Percentiles rank a stretch among this genome's conserved stretches.
Conservation (phyloP, 345 rosid species). For the Linum usitatissimum region DNA sequence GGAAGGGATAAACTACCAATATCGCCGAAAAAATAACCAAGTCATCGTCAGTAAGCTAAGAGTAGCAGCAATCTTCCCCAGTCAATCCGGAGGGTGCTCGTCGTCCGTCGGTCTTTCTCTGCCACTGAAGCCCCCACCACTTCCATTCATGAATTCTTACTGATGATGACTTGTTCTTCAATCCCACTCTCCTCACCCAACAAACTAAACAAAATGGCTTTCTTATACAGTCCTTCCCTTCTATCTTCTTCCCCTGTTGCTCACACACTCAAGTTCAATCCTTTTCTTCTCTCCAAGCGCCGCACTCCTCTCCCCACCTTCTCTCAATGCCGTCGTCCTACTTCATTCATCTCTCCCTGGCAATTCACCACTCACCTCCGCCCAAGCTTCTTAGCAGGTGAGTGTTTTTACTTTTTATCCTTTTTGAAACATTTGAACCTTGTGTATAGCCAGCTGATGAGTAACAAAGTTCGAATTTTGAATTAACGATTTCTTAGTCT, state of each 20-base stretch:
- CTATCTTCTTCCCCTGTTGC: slow-evolving; percentile 41
- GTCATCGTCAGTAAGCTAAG: too few species aligned
- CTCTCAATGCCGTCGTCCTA: slow-evolving; percentile 24
- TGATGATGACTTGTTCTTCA: background rate
- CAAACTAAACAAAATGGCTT: slow-evolving; percentile 16
- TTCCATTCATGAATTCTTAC: background rate
- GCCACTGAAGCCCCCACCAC: slow-evolving; percentile 3
- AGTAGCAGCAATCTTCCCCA: too few species aligned
- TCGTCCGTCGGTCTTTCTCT: background rate
- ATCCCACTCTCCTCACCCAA: background rate
- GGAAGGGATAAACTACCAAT: too few species aligned
- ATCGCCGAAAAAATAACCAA: too few species aligned
- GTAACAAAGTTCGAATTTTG: background rate
- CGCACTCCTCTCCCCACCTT: slow-evolving; percentile 23
- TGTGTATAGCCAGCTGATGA: background rate
- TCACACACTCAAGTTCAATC: slow-evolving; percentile 63
- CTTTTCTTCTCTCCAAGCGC: slow-evolving; percentile 51
- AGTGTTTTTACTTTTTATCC: background rate
- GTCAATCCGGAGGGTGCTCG: background rate
- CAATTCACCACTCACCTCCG: slow-evolving; percentile 11
- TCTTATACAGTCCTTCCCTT: slow-evolving; percentile 30
- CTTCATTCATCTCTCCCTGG: slow-evolving; percentile 22
- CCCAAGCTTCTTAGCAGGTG: slow-evolving; percentile 32
- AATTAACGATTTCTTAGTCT: background rate
- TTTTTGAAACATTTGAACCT: background rate